A percentile compares a stretch with the other conserved stretches of the same genome.
These are phyloP conservation scores for Debaryomyces subglobosus DNA, from an alignment of 1,139 yeast species.

Conservation along the genomic window DNA sequence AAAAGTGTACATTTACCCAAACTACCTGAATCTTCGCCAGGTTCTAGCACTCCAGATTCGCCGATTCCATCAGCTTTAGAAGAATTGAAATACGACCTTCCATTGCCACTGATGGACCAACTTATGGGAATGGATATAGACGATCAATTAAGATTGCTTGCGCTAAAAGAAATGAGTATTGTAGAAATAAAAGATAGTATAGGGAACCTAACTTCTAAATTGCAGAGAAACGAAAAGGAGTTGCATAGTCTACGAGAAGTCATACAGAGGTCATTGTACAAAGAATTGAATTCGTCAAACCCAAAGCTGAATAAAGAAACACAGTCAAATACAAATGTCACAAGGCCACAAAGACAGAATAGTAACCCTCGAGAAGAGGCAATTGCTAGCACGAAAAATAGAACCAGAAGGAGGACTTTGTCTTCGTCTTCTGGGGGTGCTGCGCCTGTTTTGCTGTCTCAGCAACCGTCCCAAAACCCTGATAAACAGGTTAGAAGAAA, in stretches of 20 bases:
- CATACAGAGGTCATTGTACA: constrained; percentile 44
- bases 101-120: constrained; percentile 37
- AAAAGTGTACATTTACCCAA: constrained; percentile 10
- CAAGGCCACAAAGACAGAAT: constrained; percentile 23
- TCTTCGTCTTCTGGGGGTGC: constrained; percentile 18
- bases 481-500: constrained; percentile 14
- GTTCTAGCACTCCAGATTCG: constrained; percentile 2
- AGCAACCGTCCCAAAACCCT: background rate
- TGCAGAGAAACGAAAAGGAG: constrained; percentile 46
- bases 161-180: constrained; percentile 63
- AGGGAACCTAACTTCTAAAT: constrained; percentile 32
- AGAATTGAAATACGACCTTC: constrained; percentile 30
- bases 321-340: background rate
- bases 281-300: constrained; percentile 26
- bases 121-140: constrained; percentile 44
- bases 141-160: constrained; percentile 58
- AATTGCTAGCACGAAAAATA: constrained; percentile 31
- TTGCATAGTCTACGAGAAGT: constrained; percentile 49
- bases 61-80: constrained; percentile 11
- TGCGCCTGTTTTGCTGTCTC: background rate
- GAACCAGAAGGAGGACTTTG: constrained; percentile 26
- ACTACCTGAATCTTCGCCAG: constrained; percentile 14
- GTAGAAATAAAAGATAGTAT: constrained; percentile 59
- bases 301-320: background rate
- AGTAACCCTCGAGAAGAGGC: constrained; percentile 43